Evolutionary conservation across 2,329 filamentous ascomycete species (phyloP).

Genomic region (Pestalotiopsis sp.): DNA sequence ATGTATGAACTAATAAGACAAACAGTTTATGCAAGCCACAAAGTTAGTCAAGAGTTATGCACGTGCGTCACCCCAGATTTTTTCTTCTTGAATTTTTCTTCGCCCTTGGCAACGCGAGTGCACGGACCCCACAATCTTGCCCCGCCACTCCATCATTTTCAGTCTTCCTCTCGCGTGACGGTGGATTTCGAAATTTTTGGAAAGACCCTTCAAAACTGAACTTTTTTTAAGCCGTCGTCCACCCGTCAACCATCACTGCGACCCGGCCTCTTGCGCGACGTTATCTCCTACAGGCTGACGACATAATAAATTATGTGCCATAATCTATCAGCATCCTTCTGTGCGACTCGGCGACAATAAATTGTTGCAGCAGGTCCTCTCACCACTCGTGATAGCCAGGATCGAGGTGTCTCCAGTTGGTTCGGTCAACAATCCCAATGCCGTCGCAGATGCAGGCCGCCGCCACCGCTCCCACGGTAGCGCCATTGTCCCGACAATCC

Average conservation of each 20-base stretch:
- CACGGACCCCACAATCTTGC: constrained; percentile 2
- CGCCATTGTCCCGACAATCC: constrained; percentile 27
- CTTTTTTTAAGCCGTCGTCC: not conserved
- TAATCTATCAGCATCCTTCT: not conserved
- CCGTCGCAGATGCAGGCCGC: constrained; percentile 21
- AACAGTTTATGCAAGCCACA: no score
- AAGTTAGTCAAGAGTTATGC: no score
- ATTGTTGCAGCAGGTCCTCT: not conserved
- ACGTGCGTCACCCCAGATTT: not conserved
- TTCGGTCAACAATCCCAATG: constrained; percentile 6
- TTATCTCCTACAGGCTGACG: not conserved
- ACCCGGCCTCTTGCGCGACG: not conserved
- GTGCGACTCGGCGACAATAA: not conserved
- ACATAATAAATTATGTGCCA: not conserved
- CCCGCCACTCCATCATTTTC: not conserved
- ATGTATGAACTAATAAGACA: no score
- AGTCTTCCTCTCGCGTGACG: not conserved
- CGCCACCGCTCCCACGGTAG: constrained; percentile 24
- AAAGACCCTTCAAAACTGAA: not conserved
- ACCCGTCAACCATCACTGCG: not conserved
- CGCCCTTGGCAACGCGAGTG: constrained; percentile 4
- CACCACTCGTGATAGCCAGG: not conserved
- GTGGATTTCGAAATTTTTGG: constrained; percentile 11
- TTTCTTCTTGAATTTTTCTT: not conserved
- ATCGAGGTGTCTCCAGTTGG: not conserved